A percentile compares a stretch with the other conserved stretches of the same genome.
phyloP scores from a whole-genome alignment of 148 eudicot species.

The Amaranthus cruentus region DNA sequence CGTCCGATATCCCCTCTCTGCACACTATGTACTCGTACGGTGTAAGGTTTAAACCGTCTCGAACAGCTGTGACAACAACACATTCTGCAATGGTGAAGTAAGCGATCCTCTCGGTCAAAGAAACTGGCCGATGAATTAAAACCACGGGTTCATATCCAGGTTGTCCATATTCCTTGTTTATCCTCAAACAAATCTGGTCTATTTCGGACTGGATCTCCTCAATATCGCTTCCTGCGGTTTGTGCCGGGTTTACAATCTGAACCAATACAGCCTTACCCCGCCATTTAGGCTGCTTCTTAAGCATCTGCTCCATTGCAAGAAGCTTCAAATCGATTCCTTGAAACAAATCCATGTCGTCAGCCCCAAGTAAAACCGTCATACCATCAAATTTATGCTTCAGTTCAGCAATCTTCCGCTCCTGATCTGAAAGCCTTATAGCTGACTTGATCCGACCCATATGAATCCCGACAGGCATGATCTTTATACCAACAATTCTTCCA shows the following conservation, averaged over 20 bases:
- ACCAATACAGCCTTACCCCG: conserved; percentile 34
- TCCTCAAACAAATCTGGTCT: conserved; percentile 28
- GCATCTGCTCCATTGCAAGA: conserved; percentile 38
- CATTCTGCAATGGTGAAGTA: conserved; percentile 35
- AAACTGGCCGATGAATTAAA: conserved; percentile 25
- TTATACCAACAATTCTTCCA: conserved; percentile 44
- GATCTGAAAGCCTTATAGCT: conserved; percentile 24
- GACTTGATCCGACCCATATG: conserved; percentile 37
- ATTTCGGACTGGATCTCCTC: conserved; percentile 31
- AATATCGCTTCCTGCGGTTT: conserved; percentile 19
- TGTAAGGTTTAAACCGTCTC: conserved; percentile 42
- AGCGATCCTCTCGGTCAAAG: conserved; percentile 33
- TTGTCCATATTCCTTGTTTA: conserved; percentile 30
- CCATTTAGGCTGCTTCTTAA: conserved; percentile 33
- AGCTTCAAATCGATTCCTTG: conserved; percentile 40
- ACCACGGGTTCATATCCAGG: conserved; percentile 39
- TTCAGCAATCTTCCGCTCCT: conserved; percentile 30
- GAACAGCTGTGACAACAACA: conserved; percentile 41
- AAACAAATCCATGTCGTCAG: conserved; percentile 38
- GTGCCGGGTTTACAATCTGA: conserved; percentile 35
- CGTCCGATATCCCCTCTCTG: conserved; percentile 29
- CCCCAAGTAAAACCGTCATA: conserved; percentile 39
- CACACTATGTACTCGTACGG: conserved; percentile 40
- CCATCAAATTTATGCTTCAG: conserved; percentile 28
- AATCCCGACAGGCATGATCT: conserved; percentile 47